Base-by-base conservation (phyloP, 2,329 filamentous ascomycete genomes). In the Neonectria hederae region DNA sequence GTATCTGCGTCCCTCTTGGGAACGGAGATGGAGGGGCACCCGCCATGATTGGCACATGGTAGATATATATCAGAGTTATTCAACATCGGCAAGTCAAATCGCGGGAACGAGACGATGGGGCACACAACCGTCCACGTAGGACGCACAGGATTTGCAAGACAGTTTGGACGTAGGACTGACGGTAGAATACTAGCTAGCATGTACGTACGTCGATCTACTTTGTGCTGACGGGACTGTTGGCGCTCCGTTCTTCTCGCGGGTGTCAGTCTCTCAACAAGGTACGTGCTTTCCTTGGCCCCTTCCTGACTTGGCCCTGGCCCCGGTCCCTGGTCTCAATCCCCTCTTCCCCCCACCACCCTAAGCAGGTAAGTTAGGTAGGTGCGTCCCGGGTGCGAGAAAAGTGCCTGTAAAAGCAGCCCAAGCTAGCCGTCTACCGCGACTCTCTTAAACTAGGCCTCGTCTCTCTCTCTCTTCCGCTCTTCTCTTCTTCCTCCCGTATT, bases 311-410 rank as follows among this genome's bases (percentile, higher is more conserved):
- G 32, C 24, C 32, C 21, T n/a, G 5, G 19, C 5, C 45, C 60
- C 30, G 22, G 59, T 13, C 30, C 24, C 54, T 48, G 30, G 24
- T 40, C 42, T 43, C 26, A 24, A 42, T 49, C 55, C 54, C 21
- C 52, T 40, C 43, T 32, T 32, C 59, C 45, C 54, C 21, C 54
- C 54, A 49, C 54, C 52, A 53, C 42, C 45, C 54, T 28, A 22
- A 40, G 61, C 61, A 59, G 49, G 54, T 32, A 58, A 58, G 54
- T 42, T 40, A 58, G 60, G 54, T 48, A 48, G 61, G 42, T 26
- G 28, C 42, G 55, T 51, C 49, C 60, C 42, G 48, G 60, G 46
- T 63, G 61, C 49, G 55, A 63, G 59, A 63, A 62, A 63, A 53
- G 35, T 51, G 10, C 9, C 28, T 32, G 28, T 28, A 19, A 32